Evolutionary conservation across 257 asterid genomes (phyloP), one percentile per base, ranked within the genome.

Genomic region (Solanum verrucosum): DNA sequence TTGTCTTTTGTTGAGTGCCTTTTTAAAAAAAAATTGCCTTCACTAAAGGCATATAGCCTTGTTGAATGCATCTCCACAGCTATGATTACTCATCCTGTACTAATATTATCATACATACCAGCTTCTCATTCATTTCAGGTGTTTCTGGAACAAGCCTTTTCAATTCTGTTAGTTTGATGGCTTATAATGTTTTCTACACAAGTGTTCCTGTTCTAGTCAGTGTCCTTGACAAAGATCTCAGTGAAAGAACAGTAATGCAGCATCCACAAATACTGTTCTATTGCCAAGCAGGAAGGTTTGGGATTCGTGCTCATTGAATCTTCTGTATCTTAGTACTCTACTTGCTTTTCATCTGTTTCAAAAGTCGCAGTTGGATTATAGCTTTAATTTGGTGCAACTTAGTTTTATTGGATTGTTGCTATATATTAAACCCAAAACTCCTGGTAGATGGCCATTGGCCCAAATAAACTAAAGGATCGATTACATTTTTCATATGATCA

Each of bases 241-340:
- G 93, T 88, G 99, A 96, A 91, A 92, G 92, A 91, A 96, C 99
- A 35, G 99, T 96, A 37, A 94, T 96, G 96, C 99, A 94, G 93
- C 99, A 96, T 92, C 99, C 99, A 63, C 99, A 96, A 90, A 96
- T 96, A 91, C 91, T 96, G 77, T 95, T 92, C 89, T 95, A 96
- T 91, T 96, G 99, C 93, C 99, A 96, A 91, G 98, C 99, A 31
- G 99, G 99, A 94, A 96, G 99, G 98, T 96, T 81, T 56, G 92
- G 37, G 77, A 87, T 85, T 77, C 83, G 14, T 70, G 31, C 72
- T 37, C 87, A n/a, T 86, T 33, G 31, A 79, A 20, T 88, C 63
- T 75, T 87, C 84, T 87, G 86, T 82, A 88, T 89, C 89, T 83
- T 40, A 68, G 37, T 89, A 25, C 73, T 74, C 46, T 82, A 14